Base-by-base conservation (phyloP, 805 yeast genomes). In the Pichia rugopelliculosa region DNA sequence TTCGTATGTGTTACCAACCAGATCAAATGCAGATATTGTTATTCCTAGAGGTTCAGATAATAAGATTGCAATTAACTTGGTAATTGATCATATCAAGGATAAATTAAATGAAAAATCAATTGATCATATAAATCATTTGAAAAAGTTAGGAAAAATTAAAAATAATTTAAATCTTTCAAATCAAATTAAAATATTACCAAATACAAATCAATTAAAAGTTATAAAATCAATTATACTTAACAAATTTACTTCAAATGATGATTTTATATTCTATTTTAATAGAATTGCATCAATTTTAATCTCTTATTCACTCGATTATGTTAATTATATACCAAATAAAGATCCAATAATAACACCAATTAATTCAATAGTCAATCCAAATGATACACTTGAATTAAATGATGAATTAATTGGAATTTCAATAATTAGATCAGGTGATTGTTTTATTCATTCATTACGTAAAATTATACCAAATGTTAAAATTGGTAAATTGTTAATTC, bases 21-120 rank as follows among this genome's bases (percentile, higher is more conserved):
- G 84, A 81, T 70, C 75, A 41, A 72, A 73, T 48, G 96, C 98
- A 0, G 95, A 93, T 62, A 74, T 91, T 49, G 80, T 93, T 15
- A 77, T 93, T n/a, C 98, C 99, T 2, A 73, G 95, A 27, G 96
- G 96, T 17, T 75, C 86, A 7, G 96, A 89, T 61, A 91, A 88
- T 64, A 61, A 64, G 1, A 79, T 84, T 12, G 98, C 96, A 12
- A 82, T 91, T 33, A 77, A 82, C 48, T 74, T 90, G 73, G 73
- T 91, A 62, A 82, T 87, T 50, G 77, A 75, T 51, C 96, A 90
- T 61, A 81, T 93, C 46, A 77, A 77, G 60, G 82, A 82, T 27
- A 95, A 85, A 58, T 69, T 91, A 48, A 60, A 71, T 6, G 53
- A 69, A 25, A 89, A 87, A 65, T 83, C 95, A 4, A 65, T 69